Conservation (phyloP, 2,329 filamentous ascomycete species). For the Xylariaceae sp. region DNA sequence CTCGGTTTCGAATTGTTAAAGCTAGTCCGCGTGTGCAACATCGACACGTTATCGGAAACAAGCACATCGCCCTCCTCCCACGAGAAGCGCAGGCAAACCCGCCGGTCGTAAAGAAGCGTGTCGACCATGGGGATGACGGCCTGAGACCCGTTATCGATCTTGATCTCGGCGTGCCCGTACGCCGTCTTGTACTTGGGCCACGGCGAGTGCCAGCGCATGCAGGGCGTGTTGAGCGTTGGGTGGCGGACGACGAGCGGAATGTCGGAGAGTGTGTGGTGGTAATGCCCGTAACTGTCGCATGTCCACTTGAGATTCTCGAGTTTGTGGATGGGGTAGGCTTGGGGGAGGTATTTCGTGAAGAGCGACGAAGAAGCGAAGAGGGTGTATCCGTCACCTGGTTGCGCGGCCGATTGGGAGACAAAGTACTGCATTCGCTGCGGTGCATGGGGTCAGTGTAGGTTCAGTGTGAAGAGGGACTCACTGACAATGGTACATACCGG, state of each 20-base stretch:
- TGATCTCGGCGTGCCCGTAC: neutral
- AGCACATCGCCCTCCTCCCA: constrained; percentile 1
- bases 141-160: neutral
- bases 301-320: neutral
- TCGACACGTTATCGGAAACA: neutral
- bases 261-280: neutral
- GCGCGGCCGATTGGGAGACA: neutral
- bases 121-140: neutral
- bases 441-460: neutral
- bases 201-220: neutral
- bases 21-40: neutral
- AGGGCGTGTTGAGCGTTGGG: neutral
- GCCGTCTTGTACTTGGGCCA: neutral
- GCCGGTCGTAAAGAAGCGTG: neutral
- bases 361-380: neutral
- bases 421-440: neutral
- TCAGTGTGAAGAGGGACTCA: neutral
- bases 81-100: neutral
- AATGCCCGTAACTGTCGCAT: neutral
- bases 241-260: neutral
- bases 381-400: neutral
- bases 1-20: neutral
- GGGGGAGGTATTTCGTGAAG: neutral
- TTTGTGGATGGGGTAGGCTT: neutral
- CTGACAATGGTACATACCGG: neutral